Conservation (phyloP, 129 eudicot species). For the Heracleum sosnowskyi region DNA sequence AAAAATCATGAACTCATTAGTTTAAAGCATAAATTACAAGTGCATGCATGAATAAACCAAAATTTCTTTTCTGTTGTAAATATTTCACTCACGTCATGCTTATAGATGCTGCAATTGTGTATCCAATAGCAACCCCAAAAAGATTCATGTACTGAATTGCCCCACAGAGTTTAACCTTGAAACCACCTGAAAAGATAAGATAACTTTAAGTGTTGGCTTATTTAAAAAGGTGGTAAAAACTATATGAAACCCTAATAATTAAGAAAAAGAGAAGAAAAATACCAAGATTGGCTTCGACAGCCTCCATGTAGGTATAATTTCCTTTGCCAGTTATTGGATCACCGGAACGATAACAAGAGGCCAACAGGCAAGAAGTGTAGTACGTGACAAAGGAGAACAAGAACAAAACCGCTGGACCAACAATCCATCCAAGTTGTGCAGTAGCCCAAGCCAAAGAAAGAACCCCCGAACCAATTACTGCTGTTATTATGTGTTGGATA, state of each 20-base stretch:
- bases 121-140: slow-evolving; percentile 25
- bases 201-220: neutral
- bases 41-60: too few relatives aligned
- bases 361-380: slow-evolving; percentile 29
- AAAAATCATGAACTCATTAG: too few relatives aligned
- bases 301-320: slow-evolving; percentile 76
- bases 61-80: neutral
- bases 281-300: slow-evolving; percentile 36
- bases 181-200: slow-evolving; percentile 46
- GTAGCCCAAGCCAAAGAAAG: slow-evolving; percentile 52
- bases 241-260: fast-evolving
- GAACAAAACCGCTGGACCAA: slow-evolving; percentile 80
- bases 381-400: slow-evolving; percentile 69
- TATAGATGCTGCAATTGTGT: slow-evolving; percentile 90
- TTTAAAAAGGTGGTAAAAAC: too few relatives aligned
- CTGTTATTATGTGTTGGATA: too few relatives aligned
- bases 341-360: slow-evolving; percentile 72
- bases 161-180: slow-evolving; percentile 79
- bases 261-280: neutral
- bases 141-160: slow-evolving; percentile 76
- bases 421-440: slow-evolving; percentile 69
- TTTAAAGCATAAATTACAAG: neutral
- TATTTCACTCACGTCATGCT: slow-evolving; percentile 61
- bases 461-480: slow-evolving; percentile 95
- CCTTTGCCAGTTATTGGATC: slow-evolving; percentile 48